Evolutionary conservation across 208 protist genomes (phyloP), one percentile per base, ranked within the genome.

Genomic region (Vickermania spadyakhi): DNA sequence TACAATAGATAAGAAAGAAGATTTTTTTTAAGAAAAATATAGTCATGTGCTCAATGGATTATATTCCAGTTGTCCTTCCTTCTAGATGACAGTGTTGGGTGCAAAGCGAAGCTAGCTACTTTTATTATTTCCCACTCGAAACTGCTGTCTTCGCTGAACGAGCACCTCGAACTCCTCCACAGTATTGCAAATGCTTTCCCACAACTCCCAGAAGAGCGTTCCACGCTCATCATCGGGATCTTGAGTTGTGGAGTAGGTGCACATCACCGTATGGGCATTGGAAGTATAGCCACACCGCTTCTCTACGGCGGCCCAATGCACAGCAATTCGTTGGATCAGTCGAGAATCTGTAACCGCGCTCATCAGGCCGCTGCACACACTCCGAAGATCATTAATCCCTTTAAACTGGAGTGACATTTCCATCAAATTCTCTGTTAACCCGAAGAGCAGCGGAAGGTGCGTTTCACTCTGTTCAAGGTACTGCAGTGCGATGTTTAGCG

Each of bases 221-320:
- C 83, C 86, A 55, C 81, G 71, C 13, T 56, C 28, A 27, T 68
- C 81, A 4, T 53, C 45, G 2, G 86, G 86, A 41, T 89, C 67
- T 57, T 94, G 86, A 22, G 75, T 88, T 31, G 83, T 75, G 25
- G 72, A 75, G 56, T 81, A 91, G 2, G 81, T 81, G 25, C 84
- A 73, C 54, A 94, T 57, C 13, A 94, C 68, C 2, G 68, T 66
- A 31, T 89, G 75, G 1, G 83, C 86, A 49, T 66, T 70, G 29
- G 58, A 59, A 0, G 53, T 50, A 53, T 91, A 77, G 5, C 74
- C 77, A 11, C 63, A 71, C 13, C 83, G 81, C 41, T 75, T 79
- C 66, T 94, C 86, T 25, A 89, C 62, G 14, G 81, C 75, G 5
- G 82, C 80, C 84, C 86, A 94, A 30, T 86, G 84, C 49, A 94